phyloP scores from a whole-genome alignment of 1,284 basidiomycete species.

The Trichosporon ovoides region DNA sequence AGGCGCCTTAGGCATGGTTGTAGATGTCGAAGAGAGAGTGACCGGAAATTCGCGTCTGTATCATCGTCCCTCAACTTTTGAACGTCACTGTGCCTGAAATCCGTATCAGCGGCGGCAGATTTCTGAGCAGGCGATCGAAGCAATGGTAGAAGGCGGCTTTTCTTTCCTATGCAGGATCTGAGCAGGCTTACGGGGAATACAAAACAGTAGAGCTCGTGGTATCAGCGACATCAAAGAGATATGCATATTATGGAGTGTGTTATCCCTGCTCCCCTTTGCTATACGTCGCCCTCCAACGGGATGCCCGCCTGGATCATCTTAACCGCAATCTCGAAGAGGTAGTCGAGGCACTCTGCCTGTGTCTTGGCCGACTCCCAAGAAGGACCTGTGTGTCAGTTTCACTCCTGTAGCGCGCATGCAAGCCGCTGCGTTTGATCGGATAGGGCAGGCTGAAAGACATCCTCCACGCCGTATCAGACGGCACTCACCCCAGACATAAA shows the following conservation, averaged over 20 bases:
- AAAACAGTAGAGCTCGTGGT: too few relatives aligned
- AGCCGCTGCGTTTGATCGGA: too few relatives aligned
- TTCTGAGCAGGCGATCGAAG: too few relatives aligned
- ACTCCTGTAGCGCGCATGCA: too few relatives aligned
- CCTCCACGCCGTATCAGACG: too few relatives aligned
- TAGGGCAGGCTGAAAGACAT: too few relatives aligned
- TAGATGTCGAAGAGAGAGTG: neutral
- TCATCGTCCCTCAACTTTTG: conserved; percentile 6
- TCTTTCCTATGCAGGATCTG: too few relatives aligned
- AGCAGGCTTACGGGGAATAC: too few relatives aligned
- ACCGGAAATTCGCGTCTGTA: neutral
- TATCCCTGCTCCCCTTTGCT: neutral
- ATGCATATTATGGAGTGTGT: neutral
- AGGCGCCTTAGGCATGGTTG: conserved; percentile 44
- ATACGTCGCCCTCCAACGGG: conserved; percentile 39
- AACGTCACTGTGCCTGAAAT: neutral
- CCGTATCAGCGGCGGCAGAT: too few relatives aligned
- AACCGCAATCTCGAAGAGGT: conserved; percentile 70
- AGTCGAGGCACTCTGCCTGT: conserved; percentile 81
- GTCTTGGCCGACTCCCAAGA: conserved; percentile 86
- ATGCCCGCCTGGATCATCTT: conserved; percentile 44
- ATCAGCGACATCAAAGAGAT: too few relatives aligned
- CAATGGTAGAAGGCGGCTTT: neutral
- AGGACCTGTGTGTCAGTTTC: conserved; percentile 50
- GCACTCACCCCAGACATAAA: conserved; percentile 72